Evolutionary conservation across 2,329 filamentous ascomycete genomes (phyloP), one percentile per base, ranked within the genome.

Genomic region (Xylaria sp.): DNA sequence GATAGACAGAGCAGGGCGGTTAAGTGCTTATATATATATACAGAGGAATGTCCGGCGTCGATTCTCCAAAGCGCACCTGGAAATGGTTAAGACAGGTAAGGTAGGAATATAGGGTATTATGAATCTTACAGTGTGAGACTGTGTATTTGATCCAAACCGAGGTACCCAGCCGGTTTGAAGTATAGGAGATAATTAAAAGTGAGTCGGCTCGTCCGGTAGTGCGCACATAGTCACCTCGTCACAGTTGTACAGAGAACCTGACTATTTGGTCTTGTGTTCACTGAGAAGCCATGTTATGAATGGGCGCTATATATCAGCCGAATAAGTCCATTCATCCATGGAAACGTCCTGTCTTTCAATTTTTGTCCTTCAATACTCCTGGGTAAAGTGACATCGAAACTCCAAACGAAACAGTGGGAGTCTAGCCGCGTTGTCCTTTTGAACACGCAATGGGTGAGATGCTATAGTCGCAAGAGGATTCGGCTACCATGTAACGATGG

Each of bases 251-350:
- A 48, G 37, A n/a, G 40, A 35, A 23, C 18, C 23, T n/a, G 35
- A 40, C 13, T 25, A 16, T n/a, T 53, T 42, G 12, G 32, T 50
- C 35, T 51, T 40, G 18, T 23, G 48, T 35, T 57, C 9, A 57
- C 42, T 37, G 32, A 16, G 18, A 42, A 2, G 37, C 25, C 9
- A 18, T 50, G 21, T 18, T 37, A 23, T 37, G 27, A 55, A 59
- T 16, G 37, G 37, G 48, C n/a, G 9, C 2, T 44, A n/a, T 64
- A 16, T 42, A 61, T 53, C 53, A 13, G 29, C 13, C 8, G 48
- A 25, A 44, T 6, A 53, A 59, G 37, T 48, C 32, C 29, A 58
- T 53, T 60, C 32, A 62, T 59, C 27, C 23, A 35, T 12, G 8
- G n/a, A 47, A n/a, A n/a, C 5, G 40, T 32, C 13, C n/a, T 37